A percentile compares a stretch with the other conserved stretches of the same genome.
Conservation (phyloP, 2,329 filamentous ascomycete species). For the Penicillium verrucosum region DNA sequence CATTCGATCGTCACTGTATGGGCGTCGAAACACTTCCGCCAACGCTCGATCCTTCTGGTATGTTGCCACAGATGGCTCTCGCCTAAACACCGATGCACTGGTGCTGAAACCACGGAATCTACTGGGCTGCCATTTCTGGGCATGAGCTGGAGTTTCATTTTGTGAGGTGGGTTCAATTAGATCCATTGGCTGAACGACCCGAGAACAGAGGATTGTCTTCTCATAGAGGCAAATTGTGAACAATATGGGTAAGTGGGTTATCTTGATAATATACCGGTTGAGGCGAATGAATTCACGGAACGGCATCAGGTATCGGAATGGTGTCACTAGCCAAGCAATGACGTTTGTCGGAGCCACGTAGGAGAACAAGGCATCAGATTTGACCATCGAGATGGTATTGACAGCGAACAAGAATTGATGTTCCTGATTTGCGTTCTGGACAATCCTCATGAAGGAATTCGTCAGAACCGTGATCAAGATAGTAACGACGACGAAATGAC, state of each 20-base stretch:
- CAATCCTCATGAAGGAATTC: constrained; percentile 93
- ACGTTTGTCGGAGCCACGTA: constrained; percentile 91
- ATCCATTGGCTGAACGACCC: constrained; percentile 78
- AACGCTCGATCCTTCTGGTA: constrained; percentile 86
- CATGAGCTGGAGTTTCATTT: constrained; percentile 50
- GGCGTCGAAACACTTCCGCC: constrained; percentile 82
- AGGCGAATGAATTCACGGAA: constrained; percentile 77
- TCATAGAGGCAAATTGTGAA: constrained; percentile 88
- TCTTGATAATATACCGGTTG: constrained; percentile 87
- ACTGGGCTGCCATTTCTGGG: constrained; percentile 56
- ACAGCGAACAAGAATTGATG: constrained; percentile 91
- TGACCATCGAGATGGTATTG: constrained; percentile 97
- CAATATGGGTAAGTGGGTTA: constrained; percentile 82
- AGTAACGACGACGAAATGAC: constrained; percentile 90
- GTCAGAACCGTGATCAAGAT: constrained; percentile 94
- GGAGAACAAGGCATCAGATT: constrained; percentile 93
- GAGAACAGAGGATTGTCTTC: constrained; percentile 69
- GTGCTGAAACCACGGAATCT: constrained; percentile 70
- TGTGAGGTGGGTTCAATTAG: constrained; percentile 69
- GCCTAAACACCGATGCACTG: constrained; percentile 57
- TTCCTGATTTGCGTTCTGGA: constrained; percentile 89
- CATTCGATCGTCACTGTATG: constrained; percentile 60
- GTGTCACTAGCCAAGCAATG: constrained; percentile 83
- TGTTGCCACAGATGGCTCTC: constrained; percentile 83
- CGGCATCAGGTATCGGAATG: constrained; percentile 74